Base-by-base conservation (phyloP, 176 grass and related monocot genomes). In the Olyra latifolia region DNA sequence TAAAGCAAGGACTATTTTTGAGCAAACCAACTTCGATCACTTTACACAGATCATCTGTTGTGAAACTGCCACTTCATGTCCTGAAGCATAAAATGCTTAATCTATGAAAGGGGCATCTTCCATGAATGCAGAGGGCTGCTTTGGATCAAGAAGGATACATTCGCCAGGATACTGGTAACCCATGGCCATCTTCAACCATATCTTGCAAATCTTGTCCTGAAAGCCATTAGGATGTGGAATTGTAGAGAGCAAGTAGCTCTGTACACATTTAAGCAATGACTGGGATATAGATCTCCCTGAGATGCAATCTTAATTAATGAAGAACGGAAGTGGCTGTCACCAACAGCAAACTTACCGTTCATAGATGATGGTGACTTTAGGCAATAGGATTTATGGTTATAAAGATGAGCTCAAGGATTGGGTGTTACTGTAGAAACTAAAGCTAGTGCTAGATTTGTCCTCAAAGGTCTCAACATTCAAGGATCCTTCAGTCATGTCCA, bases 61-160 rank as follows among this genome's bases (percentile, higher is more conserved):
- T 64, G 27, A 59, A 72, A 60, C 9, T 12, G 11, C 61, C 50
- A 72, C 8, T 72, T 24, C 66, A 3, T 38, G 53, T 13, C 82
- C 68, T 6, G 74, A 24, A 0, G 74, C 88, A 79, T 90, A 86
- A 57, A 90, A 86, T 66, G 53, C 50, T 66, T 86, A 68, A 49
- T 90, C 84, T 0, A 90, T 83, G 58, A 90, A 86, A 42, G 88
- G 88, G 7, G 79, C 90, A 53, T 93, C 91, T 40, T 69, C 67
- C 11, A 42, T 78, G 57, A 28, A 28, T 17, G 92, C 27, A 29
- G 72, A 84, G 69, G 71, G 57, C 32, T 25, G 62, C 22, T 77
- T 87, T 3, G 76, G 40, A 68, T 97, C 87, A 82, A 89, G 93
- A 7, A 97, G 69, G 57, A 97, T 68, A 27, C 85, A 87, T 5